Evolutionary conservation across 179 eudicot genomes (phyloP).

Genomic region (Silene coronaria): DNA sequence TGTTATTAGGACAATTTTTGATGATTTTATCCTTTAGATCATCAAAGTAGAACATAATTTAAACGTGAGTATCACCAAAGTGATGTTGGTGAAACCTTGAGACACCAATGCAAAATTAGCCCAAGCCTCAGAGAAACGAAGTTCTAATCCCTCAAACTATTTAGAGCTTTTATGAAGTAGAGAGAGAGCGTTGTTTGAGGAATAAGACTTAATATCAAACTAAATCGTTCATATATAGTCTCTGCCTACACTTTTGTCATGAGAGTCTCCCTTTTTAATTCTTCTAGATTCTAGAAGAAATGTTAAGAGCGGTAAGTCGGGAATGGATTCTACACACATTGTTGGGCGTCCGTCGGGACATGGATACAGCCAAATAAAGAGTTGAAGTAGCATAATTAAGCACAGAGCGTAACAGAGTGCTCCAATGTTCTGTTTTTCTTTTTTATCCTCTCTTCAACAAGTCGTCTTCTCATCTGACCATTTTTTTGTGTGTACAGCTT

Average conservation of each 20-base stretch:
- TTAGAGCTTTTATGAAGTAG: neutral
- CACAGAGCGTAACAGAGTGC: neutral
- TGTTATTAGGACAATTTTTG: too few relatives aligned
- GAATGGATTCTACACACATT: neutral
- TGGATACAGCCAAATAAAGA: neutral
- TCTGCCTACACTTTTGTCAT: neutral
- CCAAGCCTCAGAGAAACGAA: too few relatives aligned
- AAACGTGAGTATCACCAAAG: too few relatives aligned
- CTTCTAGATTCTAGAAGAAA: neutral
- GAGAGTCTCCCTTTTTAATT: neutral
- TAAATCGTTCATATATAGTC: neutral
- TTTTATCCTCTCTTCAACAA: neutral
- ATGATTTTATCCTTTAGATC: too few relatives aligned
- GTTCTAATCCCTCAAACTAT: too few relatives aligned
- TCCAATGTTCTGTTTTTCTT: neutral
- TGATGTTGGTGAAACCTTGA: too few relatives aligned
- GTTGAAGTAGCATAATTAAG: too few relatives aligned
- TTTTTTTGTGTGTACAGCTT: conserved; percentile 33
- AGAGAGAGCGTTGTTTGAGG: neutral
- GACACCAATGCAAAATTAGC: too few relatives aligned
- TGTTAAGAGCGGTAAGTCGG: neutral
- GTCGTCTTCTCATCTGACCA: neutral
- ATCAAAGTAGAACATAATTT: too few relatives aligned
- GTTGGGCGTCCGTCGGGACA: neutral
- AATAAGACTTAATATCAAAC: neutral